Percentiles rank a stretch among this genome's conserved stretches.
phyloP scores from a whole-genome alignment of 257 asterid genomes.

The Rhazya stricta region DNA sequence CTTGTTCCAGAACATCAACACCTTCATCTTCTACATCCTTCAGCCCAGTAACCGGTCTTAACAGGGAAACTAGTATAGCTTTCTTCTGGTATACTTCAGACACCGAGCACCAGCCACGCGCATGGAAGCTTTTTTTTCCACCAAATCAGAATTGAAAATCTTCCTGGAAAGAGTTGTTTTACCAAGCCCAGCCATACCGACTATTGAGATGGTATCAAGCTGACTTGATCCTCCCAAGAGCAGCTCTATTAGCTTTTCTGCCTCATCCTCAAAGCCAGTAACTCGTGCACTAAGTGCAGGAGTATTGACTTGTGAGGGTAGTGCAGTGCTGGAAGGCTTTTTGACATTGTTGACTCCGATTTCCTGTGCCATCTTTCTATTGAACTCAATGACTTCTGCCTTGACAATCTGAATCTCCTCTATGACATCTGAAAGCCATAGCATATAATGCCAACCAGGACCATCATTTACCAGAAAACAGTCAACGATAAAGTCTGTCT shows the following conservation, averaged over 20 bases:
- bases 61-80: too few species aligned
- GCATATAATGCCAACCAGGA: constrained; percentile 20
- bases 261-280: constrained; percentile 21
- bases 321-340: neutral
- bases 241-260: neutral
- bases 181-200: constrained; percentile 41
- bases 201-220: constrained; percentile 22
- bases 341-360: neutral
- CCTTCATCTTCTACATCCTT: too few species aligned
- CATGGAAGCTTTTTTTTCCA: too few species aligned
- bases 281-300: neutral
- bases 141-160: constrained; percentile 6
- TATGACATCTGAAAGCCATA: constrained; percentile 2
- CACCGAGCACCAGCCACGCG: too few species aligned
- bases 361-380: neutral
- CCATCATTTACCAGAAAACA: constrained; percentile 18
- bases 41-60: too few species aligned
- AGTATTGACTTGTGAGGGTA: neutral
- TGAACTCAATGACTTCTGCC: neutral
- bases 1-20: too few species aligned
- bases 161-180: constrained; percentile 35
- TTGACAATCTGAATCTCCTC: constrained; percentile 6
- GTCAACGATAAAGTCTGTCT: constrained; percentile 2
- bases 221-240: neutral
- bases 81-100: too few species aligned